phyloP scores from a whole-genome alignment of 192 early-diverging fungal genomes.

The Entomortierella beljakovae region DNA sequence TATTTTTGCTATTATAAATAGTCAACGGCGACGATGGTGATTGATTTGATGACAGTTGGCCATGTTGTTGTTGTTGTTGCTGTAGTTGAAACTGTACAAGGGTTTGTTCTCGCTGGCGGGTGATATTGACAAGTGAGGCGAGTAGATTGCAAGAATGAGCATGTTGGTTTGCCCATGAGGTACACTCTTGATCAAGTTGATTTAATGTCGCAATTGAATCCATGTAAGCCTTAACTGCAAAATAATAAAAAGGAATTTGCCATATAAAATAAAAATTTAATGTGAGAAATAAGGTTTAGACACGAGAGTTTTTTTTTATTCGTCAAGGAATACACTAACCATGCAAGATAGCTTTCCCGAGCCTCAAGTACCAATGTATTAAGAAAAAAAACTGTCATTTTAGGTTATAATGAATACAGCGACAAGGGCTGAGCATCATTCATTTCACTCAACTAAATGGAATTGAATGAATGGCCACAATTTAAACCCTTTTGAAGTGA shows the following conservation, averaged over 20 bases:
- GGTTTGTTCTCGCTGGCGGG: constrained; percentile 43
- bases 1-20: not conserved
- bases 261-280: too few relatives aligned
- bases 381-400: too few relatives aligned
- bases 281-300: too few relatives aligned
- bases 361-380: too few relatives aligned
- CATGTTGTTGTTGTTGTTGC: constrained; percentile 20
- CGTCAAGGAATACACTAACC: too few relatives aligned
- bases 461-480: not conserved
- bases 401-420: too few relatives aligned
- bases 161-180: constrained; percentile 40
- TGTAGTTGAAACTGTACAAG: constrained; percentile 17
- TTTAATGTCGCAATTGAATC: constrained; percentile 25
- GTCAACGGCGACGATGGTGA: not conserved
- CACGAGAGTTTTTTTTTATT: too few relatives aligned
- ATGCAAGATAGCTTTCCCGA: too few relatives aligned
- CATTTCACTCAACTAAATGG: too few relatives aligned
- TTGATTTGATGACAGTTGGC: not conserved
- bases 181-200: constrained; percentile 48
- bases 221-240: constrained; percentile 12
- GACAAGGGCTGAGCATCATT: too few relatives aligned
- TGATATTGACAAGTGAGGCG: constrained; percentile 43
- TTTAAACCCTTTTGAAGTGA: not conserved
- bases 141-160: constrained; percentile 48
- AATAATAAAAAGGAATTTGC: too few relatives aligned